These are phyloP conservation scores for Neopestalotiopsis rosae DNA, from an alignment of 2,329 filamentous ascomycete genomes.

Conservation along the genomic window DNA sequence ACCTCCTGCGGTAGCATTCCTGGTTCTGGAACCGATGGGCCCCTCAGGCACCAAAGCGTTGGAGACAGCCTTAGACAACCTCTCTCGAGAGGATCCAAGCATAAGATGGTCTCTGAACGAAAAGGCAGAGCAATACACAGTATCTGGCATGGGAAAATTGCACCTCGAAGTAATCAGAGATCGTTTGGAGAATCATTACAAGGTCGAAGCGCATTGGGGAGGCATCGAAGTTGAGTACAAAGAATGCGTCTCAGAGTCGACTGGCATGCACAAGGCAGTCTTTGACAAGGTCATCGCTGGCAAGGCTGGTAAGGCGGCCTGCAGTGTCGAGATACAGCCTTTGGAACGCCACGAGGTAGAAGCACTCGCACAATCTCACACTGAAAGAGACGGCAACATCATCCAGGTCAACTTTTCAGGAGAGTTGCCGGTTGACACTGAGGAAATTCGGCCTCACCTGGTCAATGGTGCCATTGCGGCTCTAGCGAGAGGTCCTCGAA, in stretches of 20 bases:
- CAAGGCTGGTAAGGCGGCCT: constrained; percentile 78
- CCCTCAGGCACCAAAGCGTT: constrained; percentile 81
- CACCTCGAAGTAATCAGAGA: constrained; percentile 94
- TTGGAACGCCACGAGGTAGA: constrained; percentile 49
- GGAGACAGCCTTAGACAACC: constrained; percentile 74
- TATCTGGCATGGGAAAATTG: constrained; percentile 95
- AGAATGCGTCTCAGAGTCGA: constrained; percentile 72
- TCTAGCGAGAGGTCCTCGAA: constrained; percentile 81
- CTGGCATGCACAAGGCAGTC: constrained; percentile 61
- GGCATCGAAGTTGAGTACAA: constrained; percentile 95
- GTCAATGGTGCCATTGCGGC: constrained; percentile 84
- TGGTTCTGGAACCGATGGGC: constrained; percentile 85
- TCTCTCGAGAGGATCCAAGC: constrained; percentile 91
- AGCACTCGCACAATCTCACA: constrained; percentile 44
- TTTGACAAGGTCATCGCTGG: constrained; percentile 84
- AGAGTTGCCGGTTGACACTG: constrained; percentile 51
- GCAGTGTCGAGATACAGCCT: constrained; percentile 71
- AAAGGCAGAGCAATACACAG: constrained; percentile 89
- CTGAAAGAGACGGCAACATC: constrained; percentile 74
- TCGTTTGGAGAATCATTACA: constrained; percentile 86
- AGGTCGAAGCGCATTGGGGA: constrained; percentile 84
- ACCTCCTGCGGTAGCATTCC: constrained; percentile 93
- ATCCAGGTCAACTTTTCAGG: constrained; percentile 55
- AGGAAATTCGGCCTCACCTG: constrained; percentile 63
- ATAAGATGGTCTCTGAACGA: constrained; percentile 83